Conservation (phyloP, 495 filamentous ascomycete genomes). For the Letharia columbiana region DNA sequence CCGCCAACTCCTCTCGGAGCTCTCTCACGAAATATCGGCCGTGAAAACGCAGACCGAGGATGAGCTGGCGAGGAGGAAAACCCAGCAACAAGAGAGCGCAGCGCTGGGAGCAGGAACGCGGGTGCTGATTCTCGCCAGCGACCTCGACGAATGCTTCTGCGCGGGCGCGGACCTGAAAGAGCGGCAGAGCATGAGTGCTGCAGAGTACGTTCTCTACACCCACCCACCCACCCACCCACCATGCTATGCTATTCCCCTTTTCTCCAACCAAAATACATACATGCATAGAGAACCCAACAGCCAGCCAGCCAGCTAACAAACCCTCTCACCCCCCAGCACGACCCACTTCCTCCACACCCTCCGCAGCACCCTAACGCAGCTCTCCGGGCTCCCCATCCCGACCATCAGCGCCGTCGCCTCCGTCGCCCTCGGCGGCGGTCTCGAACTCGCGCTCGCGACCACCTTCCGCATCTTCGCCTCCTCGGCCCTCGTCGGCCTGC, state of each 20-base stretch:
- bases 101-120: constrained; percentile 51
- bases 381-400: constrained; percentile 69
- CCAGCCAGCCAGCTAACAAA: background rate
- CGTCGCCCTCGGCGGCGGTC: constrained; percentile 78
- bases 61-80: constrained; percentile 34
- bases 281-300: background rate
- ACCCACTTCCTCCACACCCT: constrained; percentile 66
- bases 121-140: constrained; percentile 69
- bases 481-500: constrained; percentile 65
- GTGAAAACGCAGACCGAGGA: constrained; percentile 59
- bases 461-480: constrained; percentile 76
- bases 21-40: constrained; percentile 58
- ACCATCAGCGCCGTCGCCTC: constrained; percentile 79
- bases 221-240: background rate
- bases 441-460: constrained; percentile 82
- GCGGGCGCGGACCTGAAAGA: constrained; percentile 94
- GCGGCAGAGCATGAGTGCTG: constrained; percentile 58
- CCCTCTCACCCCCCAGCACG: constrained; percentile 43
- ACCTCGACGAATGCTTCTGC: constrained; percentile 75
- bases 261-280: no score
- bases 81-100: constrained; percentile 29
- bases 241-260: background rate
- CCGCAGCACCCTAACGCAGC: constrained; percentile 56
- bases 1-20: constrained; percentile 56
- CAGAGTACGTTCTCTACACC: constrained; percentile 44